Evolutionary conservation across 306 rosid genomes (phyloP), one percentile per base, ranked within the genome.

Genomic region (Lathyrus sativus): DNA sequence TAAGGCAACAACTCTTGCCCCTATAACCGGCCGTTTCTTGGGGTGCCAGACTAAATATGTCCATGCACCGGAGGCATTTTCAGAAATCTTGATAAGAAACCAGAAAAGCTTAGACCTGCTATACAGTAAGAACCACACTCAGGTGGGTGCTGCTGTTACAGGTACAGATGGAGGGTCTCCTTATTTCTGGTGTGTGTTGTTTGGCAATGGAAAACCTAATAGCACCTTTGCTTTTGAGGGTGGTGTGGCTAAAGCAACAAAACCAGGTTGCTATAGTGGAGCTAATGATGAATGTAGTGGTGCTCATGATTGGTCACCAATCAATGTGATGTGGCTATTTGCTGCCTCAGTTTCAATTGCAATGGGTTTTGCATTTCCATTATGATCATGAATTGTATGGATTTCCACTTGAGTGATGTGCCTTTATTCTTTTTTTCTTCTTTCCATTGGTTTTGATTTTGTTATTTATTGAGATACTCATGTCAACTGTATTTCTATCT

Each of bases 211-310:
- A 61, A 86, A 82, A 54, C 45, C 78, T 13, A 88, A 80, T 39
- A 82, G 82, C 68, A 90, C 83, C 82, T 93, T 88, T 69, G 73
- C 79, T 54, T 74, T 86, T 3, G 95, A 88, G 76, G 82, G 75
- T 54, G 96, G 97, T 64, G 89, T 62, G 68, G 89, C 88, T 26
- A 93, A 85, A 63, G 5, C 67, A 28, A 77, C 95, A 9, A 80
- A 68, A 43, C 91, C 96, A 0, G 99, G 99, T n/a, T 93, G 99
- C 95, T 93, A 79, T 64, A 93, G 99, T 51, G 99, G 99, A 35
- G 96, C 91, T 11, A 72, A 89, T 18, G 97, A 91, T 46, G 81
- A 57, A 7, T 89, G 96, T 77, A 87, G 87, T 28, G 58, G 88
- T 37, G 86, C 91, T 59, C 13, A 54, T 75, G 79, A 26, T 64